Base-by-base conservation (phyloP, 2,329 filamentous ascomycete species). In the Aschersonia sp. region DNA sequence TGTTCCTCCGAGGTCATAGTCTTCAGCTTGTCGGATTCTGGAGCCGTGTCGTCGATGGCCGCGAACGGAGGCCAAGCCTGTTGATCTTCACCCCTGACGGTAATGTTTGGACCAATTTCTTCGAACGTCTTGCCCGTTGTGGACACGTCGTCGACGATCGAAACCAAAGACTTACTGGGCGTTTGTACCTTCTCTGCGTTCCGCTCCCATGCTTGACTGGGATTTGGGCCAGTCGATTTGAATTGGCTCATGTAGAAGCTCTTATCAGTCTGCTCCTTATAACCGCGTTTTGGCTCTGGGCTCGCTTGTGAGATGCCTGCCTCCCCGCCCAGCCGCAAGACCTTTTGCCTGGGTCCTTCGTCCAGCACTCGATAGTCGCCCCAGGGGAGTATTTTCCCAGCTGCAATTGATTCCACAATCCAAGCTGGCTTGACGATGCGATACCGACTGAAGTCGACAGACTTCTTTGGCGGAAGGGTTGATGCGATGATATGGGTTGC, bases 401-500 rank as follows among this genome's bases (percentile, higher is more conserved):
- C 85, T 49, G 78, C 72, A 43, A 97, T 78, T 51, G 89, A 96
- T 56, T 98, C 90, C 11, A 87, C 82, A 4, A 98, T 78, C 92
- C 92, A 98, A 22, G 87, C 81, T 1, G 92, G 92, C 63, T 92
- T 95, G 46, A 96, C 92, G 39, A 98, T 86, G 43, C 90, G 80
- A 63, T 97, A 96, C 53, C 78, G 80, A 47, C 73, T 76, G 59
- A 94, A 96, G 54, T 98, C 92, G 47, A 90, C 78, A 31, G 80
- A 80, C 64, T 98, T 98, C 68, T 96, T 97, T 0, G 87, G 89
- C 0, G 92, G 92, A 29, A 98, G 69, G 47, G 79, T 83, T 46
- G 87, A 90, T 4, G 90, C 89, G 56, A 98, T 88, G 55, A 98
- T 95, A 61, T 98, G 90, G 1, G 94, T 98, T 0, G 88, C 90